These are phyloP conservation scores for Pseudogymnoascus sp. DNA, from an alignment of 2,329 filamentous ascomycete species.

Conservation along the genomic window DNA sequence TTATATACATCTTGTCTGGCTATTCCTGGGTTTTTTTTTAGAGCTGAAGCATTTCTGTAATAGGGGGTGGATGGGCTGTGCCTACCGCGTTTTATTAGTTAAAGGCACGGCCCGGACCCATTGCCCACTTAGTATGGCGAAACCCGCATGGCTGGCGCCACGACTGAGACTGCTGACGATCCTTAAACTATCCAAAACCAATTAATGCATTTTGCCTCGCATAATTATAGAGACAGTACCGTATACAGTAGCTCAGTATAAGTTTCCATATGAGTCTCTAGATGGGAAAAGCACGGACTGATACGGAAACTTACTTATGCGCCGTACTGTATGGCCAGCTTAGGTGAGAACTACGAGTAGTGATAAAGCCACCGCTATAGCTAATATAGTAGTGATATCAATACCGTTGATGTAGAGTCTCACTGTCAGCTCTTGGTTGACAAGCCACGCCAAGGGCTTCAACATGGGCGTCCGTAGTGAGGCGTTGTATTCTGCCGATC, in stretches of 20 bases:
- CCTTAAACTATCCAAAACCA: not conserved
- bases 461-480: not conserved
- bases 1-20: not conserved
- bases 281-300: not conserved
- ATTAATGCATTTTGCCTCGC: not conserved
- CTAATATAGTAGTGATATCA: not conserved
- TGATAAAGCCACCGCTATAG: not conserved
- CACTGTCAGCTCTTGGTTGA: not conserved
- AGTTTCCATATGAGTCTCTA: not conserved
- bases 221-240: not conserved
- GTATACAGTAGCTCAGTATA: not conserved
- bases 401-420: not conserved
- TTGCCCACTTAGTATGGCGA: not conserved
- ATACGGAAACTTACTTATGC: not conserved
- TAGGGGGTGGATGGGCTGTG: not conserved
- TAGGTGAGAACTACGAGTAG: not conserved
- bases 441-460: not conserved
- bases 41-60: not conserved
- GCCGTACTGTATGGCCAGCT: not conserved
- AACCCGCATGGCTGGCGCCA: not conserved
- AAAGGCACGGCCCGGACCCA: not conserved
- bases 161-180: not conserved
- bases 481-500: not conserved
- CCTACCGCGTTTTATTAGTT: not conserved
- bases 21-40: not conserved